Evolutionary conservation across 208 protist genomes (phyloP).

Genomic region (Crithidia sp.): DNA sequence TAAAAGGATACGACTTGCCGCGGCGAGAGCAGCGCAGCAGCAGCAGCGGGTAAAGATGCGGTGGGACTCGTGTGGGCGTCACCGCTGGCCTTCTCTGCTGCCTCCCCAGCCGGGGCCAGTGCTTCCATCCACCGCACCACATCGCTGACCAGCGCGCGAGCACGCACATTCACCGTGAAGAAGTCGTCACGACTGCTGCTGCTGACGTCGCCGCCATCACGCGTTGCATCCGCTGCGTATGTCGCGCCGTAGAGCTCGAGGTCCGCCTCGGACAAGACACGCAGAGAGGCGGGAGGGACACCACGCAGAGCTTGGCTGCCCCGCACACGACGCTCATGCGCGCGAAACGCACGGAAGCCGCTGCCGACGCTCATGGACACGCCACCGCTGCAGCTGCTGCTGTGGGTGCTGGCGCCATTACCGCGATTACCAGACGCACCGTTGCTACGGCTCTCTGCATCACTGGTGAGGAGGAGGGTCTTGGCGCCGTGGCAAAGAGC

Average conservation of each 20-base stretch:
- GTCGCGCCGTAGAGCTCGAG: conserved; percentile 46
- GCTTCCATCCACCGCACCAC: conserved; percentile 41
- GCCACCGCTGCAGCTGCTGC: background rate
- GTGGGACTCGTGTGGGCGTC: background rate
- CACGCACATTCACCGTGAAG: conserved; percentile 54
- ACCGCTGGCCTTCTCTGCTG: background rate
- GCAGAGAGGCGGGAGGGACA: conserved; percentile 5
- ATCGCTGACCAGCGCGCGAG: conserved; percentile 37
- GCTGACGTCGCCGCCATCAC: background rate
- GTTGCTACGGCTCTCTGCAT: background rate
- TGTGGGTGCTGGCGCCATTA: background rate
- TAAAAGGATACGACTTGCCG: conserved; percentile 9
- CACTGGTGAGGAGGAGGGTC: background rate
- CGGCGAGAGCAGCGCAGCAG: background rate
- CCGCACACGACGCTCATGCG: conserved; percentile 23
- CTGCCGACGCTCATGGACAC: conserved; percentile 1
- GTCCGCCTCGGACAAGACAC: conserved; percentile 27
- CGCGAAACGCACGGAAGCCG: conserved; percentile 23
- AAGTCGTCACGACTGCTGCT: conserved; percentile 23
- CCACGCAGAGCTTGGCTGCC: conserved; percentile 17
- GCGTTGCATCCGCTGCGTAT: conserved; percentile 39
- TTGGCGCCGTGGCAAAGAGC: conserved; percentile 6
- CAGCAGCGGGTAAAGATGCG: background rate
- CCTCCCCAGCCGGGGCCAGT: conserved; percentile 12
- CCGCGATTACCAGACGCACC: background rate